These are phyloP conservation scores for Solanum sitiens DNA, from an alignment of 257 asterid genomes.

Conservation along the genomic window DNA sequence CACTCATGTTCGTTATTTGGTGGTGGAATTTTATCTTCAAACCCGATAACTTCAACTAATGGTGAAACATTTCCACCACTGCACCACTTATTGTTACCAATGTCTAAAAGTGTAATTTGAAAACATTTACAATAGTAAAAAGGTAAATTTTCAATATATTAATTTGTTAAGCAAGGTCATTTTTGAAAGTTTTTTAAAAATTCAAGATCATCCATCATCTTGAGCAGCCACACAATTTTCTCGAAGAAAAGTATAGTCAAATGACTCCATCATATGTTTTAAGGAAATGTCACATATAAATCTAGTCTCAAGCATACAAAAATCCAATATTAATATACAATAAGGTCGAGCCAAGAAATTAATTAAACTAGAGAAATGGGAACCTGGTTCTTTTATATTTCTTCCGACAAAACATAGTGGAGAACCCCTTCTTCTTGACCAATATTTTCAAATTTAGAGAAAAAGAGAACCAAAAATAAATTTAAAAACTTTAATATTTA, in stretches of 20 bases:
- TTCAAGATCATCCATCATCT: background rate
- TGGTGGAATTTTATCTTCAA: background rate
- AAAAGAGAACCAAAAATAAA: background rate
- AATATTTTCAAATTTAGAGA: background rate
- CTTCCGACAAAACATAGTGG: constrained; percentile 3
- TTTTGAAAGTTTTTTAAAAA: background rate
- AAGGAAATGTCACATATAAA: background rate
- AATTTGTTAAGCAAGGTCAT: background rate
- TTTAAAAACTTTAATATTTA: background rate
- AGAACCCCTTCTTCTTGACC: constrained; percentile 2
- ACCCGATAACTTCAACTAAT: no score
- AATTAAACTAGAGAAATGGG: background rate
- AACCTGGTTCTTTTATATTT: background rate
- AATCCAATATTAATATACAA: background rate
- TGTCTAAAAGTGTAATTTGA: background rate
- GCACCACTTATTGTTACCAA: background rate
- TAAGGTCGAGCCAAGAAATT: background rate
- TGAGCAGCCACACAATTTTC: background rate
- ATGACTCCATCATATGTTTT: background rate
- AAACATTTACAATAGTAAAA: background rate
- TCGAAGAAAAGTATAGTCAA: background rate
- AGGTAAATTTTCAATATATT: background rate
- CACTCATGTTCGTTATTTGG: background rate
- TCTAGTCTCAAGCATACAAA: background rate
- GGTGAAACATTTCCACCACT: background rate